A percentile compares a stretch with the other conserved stretches of the same genome.
phyloP scores from a whole-genome alignment of 768 basidiomycete genomes.

The Mycena crocata region DNA sequence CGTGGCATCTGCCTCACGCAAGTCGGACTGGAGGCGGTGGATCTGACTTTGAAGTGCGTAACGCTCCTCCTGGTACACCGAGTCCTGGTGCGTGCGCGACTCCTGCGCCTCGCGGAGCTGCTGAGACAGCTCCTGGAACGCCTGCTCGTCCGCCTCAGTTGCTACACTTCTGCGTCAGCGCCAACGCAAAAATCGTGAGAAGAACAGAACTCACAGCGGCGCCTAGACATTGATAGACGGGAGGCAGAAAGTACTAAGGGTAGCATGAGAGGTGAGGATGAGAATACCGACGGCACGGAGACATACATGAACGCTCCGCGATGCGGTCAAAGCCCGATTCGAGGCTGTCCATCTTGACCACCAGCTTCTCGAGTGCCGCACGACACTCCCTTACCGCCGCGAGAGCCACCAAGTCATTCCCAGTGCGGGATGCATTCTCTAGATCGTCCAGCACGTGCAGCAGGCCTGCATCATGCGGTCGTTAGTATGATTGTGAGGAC shows the following conservation, averaged over 20 bases:
- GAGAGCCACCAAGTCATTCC: slow-evolving; percentile 58
- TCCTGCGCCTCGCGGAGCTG: slow-evolving; percentile 73
- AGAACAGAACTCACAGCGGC: slow-evolving; percentile 66
- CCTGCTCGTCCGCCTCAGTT: slow-evolving; percentile 79
- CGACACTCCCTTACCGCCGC: slow-evolving; percentile 73
- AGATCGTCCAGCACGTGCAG: slow-evolving; percentile 74
- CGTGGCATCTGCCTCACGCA: slow-evolving; percentile 54
- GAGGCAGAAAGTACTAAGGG: slow-evolving; percentile 80
- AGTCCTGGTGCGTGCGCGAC: slow-evolving; percentile 67
- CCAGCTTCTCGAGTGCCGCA: slow-evolving; percentile 71
- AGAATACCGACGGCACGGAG: neutral
- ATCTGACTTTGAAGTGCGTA: slow-evolving; percentile 66
- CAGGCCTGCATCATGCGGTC: slow-evolving; percentile 61
- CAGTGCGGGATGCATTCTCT: slow-evolving; percentile 64
- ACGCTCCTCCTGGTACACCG: slow-evolving; percentile 69
- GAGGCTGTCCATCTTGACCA: slow-evolving; percentile 82
- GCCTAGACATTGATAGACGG: slow-evolving; percentile 71
- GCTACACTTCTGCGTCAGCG: slow-evolving; percentile 54
- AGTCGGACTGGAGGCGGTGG: slow-evolving; percentile 58
- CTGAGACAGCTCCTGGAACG: slow-evolving; percentile 77
- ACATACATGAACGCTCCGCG: slow-evolving; percentile 85
- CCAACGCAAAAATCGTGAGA: slow-evolving; percentile 19
- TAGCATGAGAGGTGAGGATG: slow-evolving; percentile 12
- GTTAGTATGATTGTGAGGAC: slow-evolving; percentile 23
- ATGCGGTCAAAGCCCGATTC: slow-evolving; percentile 88